Evolutionary conservation across 768 basidiomycete species (phyloP).

Genomic region (Russula emetica): DNA sequence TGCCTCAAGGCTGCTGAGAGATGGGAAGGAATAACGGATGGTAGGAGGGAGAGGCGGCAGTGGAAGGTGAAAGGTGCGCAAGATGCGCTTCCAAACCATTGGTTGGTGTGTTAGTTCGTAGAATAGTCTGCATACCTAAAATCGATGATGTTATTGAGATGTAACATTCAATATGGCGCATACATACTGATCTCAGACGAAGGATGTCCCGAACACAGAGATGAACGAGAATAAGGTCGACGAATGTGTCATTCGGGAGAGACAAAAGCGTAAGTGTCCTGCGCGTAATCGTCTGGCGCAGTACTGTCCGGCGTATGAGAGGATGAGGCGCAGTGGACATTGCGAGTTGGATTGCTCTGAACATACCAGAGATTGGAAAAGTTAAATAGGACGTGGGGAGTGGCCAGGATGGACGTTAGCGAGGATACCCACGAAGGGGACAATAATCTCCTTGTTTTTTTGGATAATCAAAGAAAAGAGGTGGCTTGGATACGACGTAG

Average conservation of each 20-base stretch:
- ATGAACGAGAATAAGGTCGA: conserved; percentile 25
- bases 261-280: conserved; percentile 5
- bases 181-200: conserved; percentile 24
- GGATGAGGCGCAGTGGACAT: conserved; percentile 6
- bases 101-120: conserved; percentile 27
- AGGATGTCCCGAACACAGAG: conserved; percentile 27
- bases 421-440: conserved; percentile 4
- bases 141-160: neutral
- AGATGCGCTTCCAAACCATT: conserved; percentile 27
- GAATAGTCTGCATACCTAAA: conserved; percentile 23
- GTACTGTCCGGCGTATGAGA: conserved; percentile 21
- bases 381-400: conserved; percentile 16
- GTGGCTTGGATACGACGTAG: neutral
- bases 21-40: conserved; percentile 19
- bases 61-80: conserved; percentile 24
- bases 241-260: conserved; percentile 24
- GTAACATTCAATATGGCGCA: neutral
- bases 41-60: conserved; percentile 27
- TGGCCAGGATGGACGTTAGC: conserved; percentile 9
- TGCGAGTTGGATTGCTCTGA: neutral
- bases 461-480: conserved; percentile 10
- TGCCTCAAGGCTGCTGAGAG: conserved; percentile 26
- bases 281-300: neutral
- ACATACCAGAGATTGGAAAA: conserved; percentile 8
- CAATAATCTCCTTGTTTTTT: conserved; percentile 23